Evolutionary conservation across 2,329 filamentous ascomycete genomes (phyloP).

Genomic region (Botrytis medusae): DNA sequence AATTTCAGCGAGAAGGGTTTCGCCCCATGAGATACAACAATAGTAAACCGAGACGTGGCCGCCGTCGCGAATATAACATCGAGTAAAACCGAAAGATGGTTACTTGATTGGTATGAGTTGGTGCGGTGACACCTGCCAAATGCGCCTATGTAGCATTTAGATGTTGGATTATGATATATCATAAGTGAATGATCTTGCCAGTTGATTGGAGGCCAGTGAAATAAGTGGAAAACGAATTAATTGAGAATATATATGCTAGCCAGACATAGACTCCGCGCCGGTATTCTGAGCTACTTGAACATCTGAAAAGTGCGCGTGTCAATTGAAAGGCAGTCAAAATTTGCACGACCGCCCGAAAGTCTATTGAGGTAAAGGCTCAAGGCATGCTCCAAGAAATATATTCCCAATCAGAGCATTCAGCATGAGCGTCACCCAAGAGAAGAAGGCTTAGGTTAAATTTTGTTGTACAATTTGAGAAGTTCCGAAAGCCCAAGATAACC

Average conservation of each 20-base stretch:
- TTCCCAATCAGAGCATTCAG: background rate
- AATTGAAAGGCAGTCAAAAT: background rate
- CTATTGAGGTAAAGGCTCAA: background rate
- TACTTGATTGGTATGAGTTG: background rate
- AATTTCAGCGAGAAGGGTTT: background rate
- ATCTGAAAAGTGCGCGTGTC: background rate
- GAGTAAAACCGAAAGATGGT: background rate
- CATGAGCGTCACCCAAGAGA: background rate
- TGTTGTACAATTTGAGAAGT: background rate
- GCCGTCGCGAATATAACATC: background rate
- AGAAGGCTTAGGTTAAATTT: background rate
- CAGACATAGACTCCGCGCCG: background rate
- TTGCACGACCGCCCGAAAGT: background rate
- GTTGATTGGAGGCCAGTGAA: conserved; percentile 1
- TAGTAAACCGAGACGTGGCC: background rate
- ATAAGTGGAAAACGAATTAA: background rate
- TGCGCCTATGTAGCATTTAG: background rate
- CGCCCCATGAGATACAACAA: background rate
- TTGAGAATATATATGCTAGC: background rate
- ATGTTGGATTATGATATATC: conserved; percentile 12
- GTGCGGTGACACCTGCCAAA: conserved; percentile 10
- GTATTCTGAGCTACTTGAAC: background rate
- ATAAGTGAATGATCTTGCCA: background rate
- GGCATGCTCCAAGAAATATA: background rate
- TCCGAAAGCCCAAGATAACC: background rate